Percentiles rank a stretch among this genome's conserved stretches.
phyloP scores from a whole-genome alignment of 192 early-diverging fungal genomes.

The Coemansia guatemalensis region DNA sequence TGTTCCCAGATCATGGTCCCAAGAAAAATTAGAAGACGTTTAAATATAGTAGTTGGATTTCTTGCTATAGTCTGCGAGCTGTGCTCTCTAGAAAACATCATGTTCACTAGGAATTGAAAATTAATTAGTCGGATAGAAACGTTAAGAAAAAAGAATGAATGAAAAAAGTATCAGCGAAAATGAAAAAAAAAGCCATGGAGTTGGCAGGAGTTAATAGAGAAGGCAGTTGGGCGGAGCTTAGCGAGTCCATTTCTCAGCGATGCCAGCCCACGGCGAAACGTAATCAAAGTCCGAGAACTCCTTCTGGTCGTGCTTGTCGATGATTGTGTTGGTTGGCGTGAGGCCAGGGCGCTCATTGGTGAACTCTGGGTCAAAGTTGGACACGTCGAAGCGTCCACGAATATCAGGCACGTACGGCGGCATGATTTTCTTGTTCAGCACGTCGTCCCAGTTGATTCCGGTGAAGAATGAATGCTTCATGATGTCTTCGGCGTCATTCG shows the following conservation, averaged over 20 bases:
- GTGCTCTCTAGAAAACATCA: neutral
- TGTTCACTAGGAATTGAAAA: neutral
- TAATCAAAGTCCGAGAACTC: constrained; percentile 95
- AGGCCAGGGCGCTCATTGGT: constrained; percentile 91
- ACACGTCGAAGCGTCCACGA: constrained; percentile 75
- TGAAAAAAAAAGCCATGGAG: neutral
- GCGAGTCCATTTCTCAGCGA: constrained; percentile 53
- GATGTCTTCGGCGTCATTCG: constrained; percentile 88
- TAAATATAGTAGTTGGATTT: neutral
- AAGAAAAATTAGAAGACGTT: neutral
- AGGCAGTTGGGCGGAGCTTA: constrained; percentile 4
- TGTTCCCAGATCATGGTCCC: constrained; percentile 25
- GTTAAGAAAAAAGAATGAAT: neutral
- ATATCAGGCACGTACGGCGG: constrained; percentile 93
- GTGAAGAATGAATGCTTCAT: constrained; percentile 93
- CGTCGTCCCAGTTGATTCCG: constrained; percentile 94
- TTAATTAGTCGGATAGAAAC: neutral
- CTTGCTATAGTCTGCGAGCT: neutral
- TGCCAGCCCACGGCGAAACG: constrained; percentile 83
- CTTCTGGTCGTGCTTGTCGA: constrained; percentile 82
- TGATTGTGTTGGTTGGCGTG: constrained; percentile 85
- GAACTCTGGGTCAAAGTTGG: constrained; percentile 99
- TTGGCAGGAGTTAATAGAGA: neutral
- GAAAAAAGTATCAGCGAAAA: constrained; percentile 4
- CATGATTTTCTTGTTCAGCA: constrained; percentile 80